Percentiles rank a stretch among this genome's conserved stretches.
Evolutionary conservation across 129 eudicot genomes (phyloP).

Genomic region (Lonicera japonica): DNA sequence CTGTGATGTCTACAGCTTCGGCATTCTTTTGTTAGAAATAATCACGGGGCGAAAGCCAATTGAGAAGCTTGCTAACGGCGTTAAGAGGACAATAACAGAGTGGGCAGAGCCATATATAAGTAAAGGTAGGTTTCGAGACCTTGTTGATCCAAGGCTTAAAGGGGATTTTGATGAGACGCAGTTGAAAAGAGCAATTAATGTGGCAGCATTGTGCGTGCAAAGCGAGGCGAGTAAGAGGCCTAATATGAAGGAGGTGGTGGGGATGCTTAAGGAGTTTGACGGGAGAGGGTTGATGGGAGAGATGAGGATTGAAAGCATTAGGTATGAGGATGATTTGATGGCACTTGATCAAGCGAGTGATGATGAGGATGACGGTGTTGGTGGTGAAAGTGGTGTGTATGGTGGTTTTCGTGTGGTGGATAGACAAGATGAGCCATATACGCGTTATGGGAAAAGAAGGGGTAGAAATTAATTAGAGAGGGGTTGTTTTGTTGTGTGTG

Average conservation of each 20-base stretch:
- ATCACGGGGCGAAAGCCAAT: constrained; percentile 73
- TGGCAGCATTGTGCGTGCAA: constrained; percentile 65
- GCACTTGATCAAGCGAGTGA: constrained; percentile 60
- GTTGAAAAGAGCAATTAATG: constrained; percentile 43
- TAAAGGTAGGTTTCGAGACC: constrained; percentile 47
- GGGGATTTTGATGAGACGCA: constrained; percentile 60
- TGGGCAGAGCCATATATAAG: constrained; percentile 76
- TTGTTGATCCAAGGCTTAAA: constrained; percentile 63
- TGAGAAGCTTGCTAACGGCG: constrained; percentile 47
- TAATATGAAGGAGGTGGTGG: constrained; percentile 72
- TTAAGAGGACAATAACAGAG: constrained; percentile 70
- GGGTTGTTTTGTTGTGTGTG: background rate
- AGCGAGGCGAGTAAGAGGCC: constrained; percentile 76
- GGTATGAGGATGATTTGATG: constrained; percentile 67
- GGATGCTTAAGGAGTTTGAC: constrained; percentile 48
- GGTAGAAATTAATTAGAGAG: constrained; percentile 35
- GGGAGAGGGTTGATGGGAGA: constrained; percentile 23
- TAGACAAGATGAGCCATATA: constrained; percentile 48
- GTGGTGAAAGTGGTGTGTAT: constrained; percentile 59
- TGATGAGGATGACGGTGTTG: constrained; percentile 25
- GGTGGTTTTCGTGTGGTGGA: constrained; percentile 67
- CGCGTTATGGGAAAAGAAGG: constrained; percentile 40
- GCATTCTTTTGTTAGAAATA: constrained; percentile 61
- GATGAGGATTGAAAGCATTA: constrained; percentile 51
- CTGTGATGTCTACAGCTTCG: constrained; percentile 80